A percentile compares a stretch with the other conserved stretches of the same genome.
Conservation (phyloP, 2,329 filamentous ascomycete species). For the Aspergillus quadrilineatus region DNA sequence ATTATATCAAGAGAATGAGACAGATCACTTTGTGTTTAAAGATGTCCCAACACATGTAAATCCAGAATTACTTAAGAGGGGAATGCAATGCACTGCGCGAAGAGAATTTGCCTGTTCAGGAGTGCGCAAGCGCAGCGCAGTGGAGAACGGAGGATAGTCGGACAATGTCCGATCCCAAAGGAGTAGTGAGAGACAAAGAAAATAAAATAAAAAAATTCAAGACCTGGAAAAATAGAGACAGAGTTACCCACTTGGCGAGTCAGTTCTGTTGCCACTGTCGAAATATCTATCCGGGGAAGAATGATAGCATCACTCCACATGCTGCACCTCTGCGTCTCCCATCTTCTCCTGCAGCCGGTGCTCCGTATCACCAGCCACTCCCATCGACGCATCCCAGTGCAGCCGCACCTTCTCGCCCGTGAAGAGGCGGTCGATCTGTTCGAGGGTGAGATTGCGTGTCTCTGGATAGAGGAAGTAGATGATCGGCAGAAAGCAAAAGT, state of each 20-base stretch:
- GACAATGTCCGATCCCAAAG: conserved; percentile 5
- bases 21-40: neutral
- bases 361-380: conserved; percentile 23
- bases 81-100: neutral
- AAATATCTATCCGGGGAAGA: neutral
- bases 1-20: neutral
- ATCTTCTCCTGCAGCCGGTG: conserved; percentile 18
- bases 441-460: conserved; percentile 32
- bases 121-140: conserved; percentile 18
- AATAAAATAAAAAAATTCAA: no score
- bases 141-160: conserved; percentile 1
- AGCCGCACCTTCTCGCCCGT: conserved; percentile 31
- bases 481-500: conserved; percentile 51
- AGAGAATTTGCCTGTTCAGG: conserved; percentile 17
- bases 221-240: no score
- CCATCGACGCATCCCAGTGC: conserved; percentile 32
- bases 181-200: no score
- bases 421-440: conserved; percentile 37
- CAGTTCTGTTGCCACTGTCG: neutral
- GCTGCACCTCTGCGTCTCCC: conserved; percentile 19
- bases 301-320: conserved; percentile 22
- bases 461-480: conserved; percentile 46
- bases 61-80: conserved; percentile 10
- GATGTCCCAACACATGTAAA: neutral
- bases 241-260: no score